Evolutionary conservation across 2,329 filamentous ascomycete species (phyloP), one percentile per base, ranked within the genome.

Genomic region (Harringtonia lauricola): DNA sequence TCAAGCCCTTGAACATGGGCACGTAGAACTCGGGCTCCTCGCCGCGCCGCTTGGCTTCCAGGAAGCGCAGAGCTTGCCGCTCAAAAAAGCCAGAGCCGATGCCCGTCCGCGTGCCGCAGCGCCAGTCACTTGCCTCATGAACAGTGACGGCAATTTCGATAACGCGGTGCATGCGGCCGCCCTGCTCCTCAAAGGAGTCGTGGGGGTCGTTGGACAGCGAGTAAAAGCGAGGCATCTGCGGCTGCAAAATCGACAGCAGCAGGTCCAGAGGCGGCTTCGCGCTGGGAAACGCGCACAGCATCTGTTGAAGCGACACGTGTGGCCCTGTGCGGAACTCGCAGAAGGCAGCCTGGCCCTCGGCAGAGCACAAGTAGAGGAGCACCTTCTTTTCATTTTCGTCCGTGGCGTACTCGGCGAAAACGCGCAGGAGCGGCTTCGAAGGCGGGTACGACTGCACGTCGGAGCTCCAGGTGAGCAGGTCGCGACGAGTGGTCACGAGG

Each of bases 101-200:
- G 38, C 92, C 92, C 1, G 86, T 88, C 33, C 92, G 81, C 45
- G 61, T 64, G 31, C 82, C 81, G 39, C 70, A 71, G 43, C 72
- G 75, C 84, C 86, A 95, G 62, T 95, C 82, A 28, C 77, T 68
- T 3, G 81, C 79, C 61, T 95, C 87, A 61, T 96, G 92, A 47
- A 98, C 81, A 8, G 89, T 94, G 45, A 98, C 92, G n/a, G 92
- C 92, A 56, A 96, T 85, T 66, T 96, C 92, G 55, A 98, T 81
- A 47, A 96, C 67, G 26, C 89, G 84, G 51, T 85, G 83, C 52
- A 76, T 30, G 36, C 14, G 3, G 17, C 31, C 19, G n/a, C 22
- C 36, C 28, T 28, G 17, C 10, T 28, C 22, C 49, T 76, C 74
- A 48, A 76, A 84, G 8, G 72, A 74, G 52, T 94, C 79, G 51